Evolutionary conservation across 2,329 filamentous ascomycete genomes (phyloP), one percentile per base, ranked within the genome.

Genomic region (Plectosphaerella plurivora): DNA sequence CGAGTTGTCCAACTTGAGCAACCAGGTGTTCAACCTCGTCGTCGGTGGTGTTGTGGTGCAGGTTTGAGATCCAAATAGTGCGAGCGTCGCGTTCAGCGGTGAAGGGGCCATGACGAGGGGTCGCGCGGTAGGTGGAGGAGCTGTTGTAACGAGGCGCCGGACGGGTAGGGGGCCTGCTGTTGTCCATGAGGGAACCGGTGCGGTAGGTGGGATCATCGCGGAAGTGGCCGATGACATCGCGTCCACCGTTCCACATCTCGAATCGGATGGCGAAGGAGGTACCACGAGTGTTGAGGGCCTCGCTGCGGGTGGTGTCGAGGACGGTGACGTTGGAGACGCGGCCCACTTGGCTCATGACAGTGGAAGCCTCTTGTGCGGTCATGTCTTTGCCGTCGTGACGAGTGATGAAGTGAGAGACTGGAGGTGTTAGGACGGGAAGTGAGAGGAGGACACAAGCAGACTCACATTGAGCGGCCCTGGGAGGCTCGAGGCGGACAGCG

Each of bases 401-500:
- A 56, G 71, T 75, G 18, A 83, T 68, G 14, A 78, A 66, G 56
- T 77, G 83, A 4, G 70, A 69, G 5, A 77, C 79, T 83, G 14
- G 2, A 45, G 33, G 20, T 20, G 41, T 44, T 11, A 44, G 41
- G n/a, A 18, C 16, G 3, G 3, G 12, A 33, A 45, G 2, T 11
- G 15, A 14, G 4, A 4, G 25, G 6, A 4, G n/a, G 42, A 22
- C 12, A 51, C 12, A 37, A 45, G 15, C 8, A 5, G 9, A 28
- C 16, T 46, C 66, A 56, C 78, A 69, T 65, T 81, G 73, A 59
- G 83, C 80, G 24, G 78, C 82, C 57, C 78, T 78, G 18, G 80
- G 80, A 65, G 74, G 78, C 67, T 87, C 83, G 18, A 75, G 79
- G 16, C 84, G 80, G 64, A 79, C 82, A 12, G 76, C 70, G 11